A percentile compares a stretch with the other conserved stretches of the same genome.
phyloP scores from a whole-genome alignment of 2,329 filamentous ascomycete species.

The Aspergillus ibericus region DNA sequence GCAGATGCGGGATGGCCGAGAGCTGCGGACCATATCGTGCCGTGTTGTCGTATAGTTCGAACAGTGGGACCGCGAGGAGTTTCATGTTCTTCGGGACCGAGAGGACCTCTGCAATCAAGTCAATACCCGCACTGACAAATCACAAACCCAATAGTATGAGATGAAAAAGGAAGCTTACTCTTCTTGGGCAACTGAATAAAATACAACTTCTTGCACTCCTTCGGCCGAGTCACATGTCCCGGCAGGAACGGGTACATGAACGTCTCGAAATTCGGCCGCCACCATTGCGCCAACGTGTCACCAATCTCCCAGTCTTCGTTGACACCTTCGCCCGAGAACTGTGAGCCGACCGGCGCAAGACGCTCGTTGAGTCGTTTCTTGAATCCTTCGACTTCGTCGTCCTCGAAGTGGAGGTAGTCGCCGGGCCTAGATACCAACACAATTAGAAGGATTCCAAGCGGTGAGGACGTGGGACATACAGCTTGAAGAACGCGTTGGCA shows the following conservation, averaged over 20 bases:
- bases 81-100: constrained; percentile 99
- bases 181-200: constrained; percentile 91
- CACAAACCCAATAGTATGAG: background rate
- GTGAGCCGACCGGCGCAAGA: constrained; percentile 83
- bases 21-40: constrained; percentile 92
- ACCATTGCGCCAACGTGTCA: constrained; percentile 96
- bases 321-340: constrained; percentile 77
- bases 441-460: constrained; percentile 5
- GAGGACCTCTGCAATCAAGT: constrained; percentile 68
- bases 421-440: constrained; percentile 61
- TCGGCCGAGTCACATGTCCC: constrained; percentile 90
- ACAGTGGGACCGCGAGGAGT: constrained; percentile 90
- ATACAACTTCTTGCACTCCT: constrained; percentile 99
- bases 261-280: constrained; percentile 97
- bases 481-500: constrained; percentile 98
- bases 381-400: constrained; percentile 93
- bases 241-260: constrained; percentile 99
- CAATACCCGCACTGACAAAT: background rate
- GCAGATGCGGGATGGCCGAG: constrained; percentile 89
- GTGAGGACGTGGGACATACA: constrained; percentile 51
- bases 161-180: constrained; percentile 60
- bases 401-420: constrained; percentile 82
- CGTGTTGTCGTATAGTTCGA: constrained; percentile 98
- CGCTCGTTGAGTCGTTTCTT: constrained; percentile 89
- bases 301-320: constrained; percentile 93